Base-by-base conservation (phyloP, 257 asterid genomes). In the Voacanga thouarsii region DNA sequence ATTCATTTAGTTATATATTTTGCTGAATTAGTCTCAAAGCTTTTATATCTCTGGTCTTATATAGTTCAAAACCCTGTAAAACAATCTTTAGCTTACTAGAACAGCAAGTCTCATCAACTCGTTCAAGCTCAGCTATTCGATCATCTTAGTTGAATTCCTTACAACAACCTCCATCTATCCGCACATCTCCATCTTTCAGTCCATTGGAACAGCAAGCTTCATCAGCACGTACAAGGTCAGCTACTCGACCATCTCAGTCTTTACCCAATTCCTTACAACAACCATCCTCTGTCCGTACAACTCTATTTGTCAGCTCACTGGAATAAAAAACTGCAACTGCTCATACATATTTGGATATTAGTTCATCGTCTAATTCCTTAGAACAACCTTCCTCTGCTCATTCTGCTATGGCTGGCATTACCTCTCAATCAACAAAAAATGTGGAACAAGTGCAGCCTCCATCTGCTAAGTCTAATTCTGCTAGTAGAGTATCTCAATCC, bases 11-110 rank as follows among this genome's bases (percentile, higher is more conserved):
- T 21, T 10, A 21, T 30, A 44, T 8, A 0, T 53, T 83, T 75
- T 60, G 51, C 39, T 77, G 61, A 47, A 49, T 75, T 63, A 47
- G 18, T 74, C 39, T 47, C 77, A 80, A 79, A 80, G 77, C 60
- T 53, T 81, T 61, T 81, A 23, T 79, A 51, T 80, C 61, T 71
- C 73, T 68, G 73, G 73, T 81, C 87, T 84, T 86, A 94, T 97
- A 72, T 96, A 85, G 91, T 85, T 82, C 91, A 95, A 80, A 82
- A 75, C 79, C 75, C 90, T 63, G 84, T 73, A 69, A 93, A 82
- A 45, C 82, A 73, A 80, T 79, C 81, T 79, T 60, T 21, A 77
- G 72, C 82, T 78, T 88, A 41, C 74, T 74, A 33, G 95, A 85
- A 30, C 88, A 82, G 70, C 90, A 80, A 74, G 87, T 85, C 76